phyloP scores from a whole-genome alignment of 148 eudicot genomes.

The Vaccinium corymbosum region DNA sequence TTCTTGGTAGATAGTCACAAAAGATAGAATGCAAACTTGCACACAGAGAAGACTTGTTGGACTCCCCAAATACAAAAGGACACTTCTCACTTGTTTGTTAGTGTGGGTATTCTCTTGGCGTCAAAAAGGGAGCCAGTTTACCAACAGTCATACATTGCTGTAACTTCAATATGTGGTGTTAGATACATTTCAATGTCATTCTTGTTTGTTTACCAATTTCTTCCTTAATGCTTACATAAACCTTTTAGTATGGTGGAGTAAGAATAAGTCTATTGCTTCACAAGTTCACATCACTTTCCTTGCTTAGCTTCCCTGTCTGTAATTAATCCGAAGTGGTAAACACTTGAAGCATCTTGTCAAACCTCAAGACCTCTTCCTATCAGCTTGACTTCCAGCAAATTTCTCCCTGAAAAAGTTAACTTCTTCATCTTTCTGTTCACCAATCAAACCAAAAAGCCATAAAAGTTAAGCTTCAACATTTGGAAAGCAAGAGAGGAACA shows the following conservation, averaged over 20 bases:
- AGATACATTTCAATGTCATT: not conserved
- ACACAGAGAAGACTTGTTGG: no score
- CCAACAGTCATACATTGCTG: no score
- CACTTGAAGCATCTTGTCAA: not conserved
- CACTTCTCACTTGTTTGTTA: no score
- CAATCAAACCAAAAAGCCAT: not conserved
- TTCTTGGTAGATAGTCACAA: no score
- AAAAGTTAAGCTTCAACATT: not conserved
- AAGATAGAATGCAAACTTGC: no score
- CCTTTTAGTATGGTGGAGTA: not conserved
- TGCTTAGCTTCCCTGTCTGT: not conserved
- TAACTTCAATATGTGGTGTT: no score
- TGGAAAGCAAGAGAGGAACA: constrained; percentile 24
- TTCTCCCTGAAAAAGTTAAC: constrained; percentile 51
- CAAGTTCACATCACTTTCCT: not conserved
- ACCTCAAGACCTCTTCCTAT: constrained; percentile 33
- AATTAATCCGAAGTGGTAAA: not conserved
- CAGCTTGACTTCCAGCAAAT: constrained; percentile 95
- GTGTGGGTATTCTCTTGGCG: no score
- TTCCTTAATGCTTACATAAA: not conserved
- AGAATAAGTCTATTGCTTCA: not conserved
- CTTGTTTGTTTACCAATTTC: not conserved
- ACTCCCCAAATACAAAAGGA: no score
- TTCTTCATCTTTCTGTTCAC: constrained; percentile 72
- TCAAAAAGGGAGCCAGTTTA: no score